These are phyloP conservation scores for Cryptococcus sp. DNA, from an alignment of 1,284 basidiomycete species.

Conservation along the genomic window DNA sequence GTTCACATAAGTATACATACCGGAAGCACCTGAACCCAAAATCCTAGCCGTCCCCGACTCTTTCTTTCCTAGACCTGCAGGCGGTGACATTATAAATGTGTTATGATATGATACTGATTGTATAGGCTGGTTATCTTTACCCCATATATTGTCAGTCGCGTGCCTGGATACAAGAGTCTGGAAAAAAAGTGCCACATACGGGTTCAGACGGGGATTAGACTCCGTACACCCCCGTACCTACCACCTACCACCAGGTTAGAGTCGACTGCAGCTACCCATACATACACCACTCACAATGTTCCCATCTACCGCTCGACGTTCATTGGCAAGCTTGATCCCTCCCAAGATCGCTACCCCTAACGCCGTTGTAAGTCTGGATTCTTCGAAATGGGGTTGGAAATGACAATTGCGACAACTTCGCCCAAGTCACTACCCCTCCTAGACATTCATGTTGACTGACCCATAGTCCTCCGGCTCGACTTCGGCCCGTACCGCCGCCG, in stretches of 20 bases:
- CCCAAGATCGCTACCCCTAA: conserved; percentile 91
- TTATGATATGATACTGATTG: too few relatives aligned
- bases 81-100: conserved; percentile 39
- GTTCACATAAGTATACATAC: conserved; percentile 50
- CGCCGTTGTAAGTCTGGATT: conserved; percentile 62
- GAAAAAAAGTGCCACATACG: conserved; percentile 15
- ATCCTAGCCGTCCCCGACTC: conserved; percentile 89
- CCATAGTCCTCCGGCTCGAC: conserved; percentile 64
- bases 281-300: conserved; percentile 56
- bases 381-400: too few relatives aligned
- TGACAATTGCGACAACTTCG: too few relatives aligned
- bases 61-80: conserved; percentile 38
- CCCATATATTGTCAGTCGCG: too few relatives aligned
- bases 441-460: background rate
- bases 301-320: conserved; percentile 74
- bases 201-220: conserved; percentile 7
- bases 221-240: background rate
- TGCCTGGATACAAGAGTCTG: too few relatives aligned
- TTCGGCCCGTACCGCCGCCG: conserved; percentile 70
- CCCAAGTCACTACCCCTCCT: too few relatives aligned
- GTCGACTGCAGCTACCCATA: conserved; percentile 12
- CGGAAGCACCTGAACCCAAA: conserved; percentile 86
- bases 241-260: background rate
- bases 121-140: too few relatives aligned
- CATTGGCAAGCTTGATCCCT: conserved; percentile 76